A percentile compares a stretch with the other conserved stretches of the same genome.
phyloP scores from a whole-genome alignment of 345 rosid genomes.

The Capsella bursapastoris region DNA sequence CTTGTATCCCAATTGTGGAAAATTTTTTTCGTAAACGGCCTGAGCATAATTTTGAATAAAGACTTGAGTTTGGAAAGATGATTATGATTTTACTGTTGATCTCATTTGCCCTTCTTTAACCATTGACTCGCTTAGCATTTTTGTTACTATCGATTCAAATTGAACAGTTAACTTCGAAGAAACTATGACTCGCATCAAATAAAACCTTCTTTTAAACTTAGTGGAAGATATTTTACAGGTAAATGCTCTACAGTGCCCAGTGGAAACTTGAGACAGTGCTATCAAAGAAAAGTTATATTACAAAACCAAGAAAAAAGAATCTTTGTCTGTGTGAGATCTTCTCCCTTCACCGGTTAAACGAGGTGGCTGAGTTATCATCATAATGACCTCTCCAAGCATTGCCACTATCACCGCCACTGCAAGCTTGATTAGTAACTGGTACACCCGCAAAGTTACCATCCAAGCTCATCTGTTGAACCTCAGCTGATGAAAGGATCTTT shows the following conservation, averaged over 20 bases:
- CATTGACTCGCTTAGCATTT: neutral
- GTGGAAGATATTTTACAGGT: slow-evolving; percentile 36
- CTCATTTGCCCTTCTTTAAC: neutral
- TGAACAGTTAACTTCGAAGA: neutral
- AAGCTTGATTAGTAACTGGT: slow-evolving; percentile 70
- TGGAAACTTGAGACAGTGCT: slow-evolving; percentile 33
- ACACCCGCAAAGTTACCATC: slow-evolving; percentile 75
- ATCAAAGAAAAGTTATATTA: slow-evolving; percentile 30
- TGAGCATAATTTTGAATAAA: slow-evolving; percentile 37
- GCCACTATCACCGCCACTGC: slow-evolving; percentile 82
- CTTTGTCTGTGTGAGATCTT: slow-evolving; percentile 17
- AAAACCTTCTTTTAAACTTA: slow-evolving; percentile 24
- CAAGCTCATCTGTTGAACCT: slow-evolving; percentile 89
- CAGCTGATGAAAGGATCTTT: slow-evolving; percentile 79
- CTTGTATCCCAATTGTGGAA: slow-evolving; percentile 44
- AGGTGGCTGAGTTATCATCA: slow-evolving; percentile 77
- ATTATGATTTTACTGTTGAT: neutral
- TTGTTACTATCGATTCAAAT: neutral
- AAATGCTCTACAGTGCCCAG: slow-evolving; percentile 41
- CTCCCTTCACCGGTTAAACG: slow-evolving; percentile 63
- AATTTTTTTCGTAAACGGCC: slow-evolving; percentile 31
- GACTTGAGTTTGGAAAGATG: slow-evolving; percentile 30
- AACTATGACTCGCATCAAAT: neutral
- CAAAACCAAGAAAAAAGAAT: slow-evolving; percentile 35
- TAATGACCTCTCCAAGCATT: slow-evolving; percentile 83